Conservation (phyloP, 1,284 basidiomycete species). For the Neonothopanus nambi region DNA sequence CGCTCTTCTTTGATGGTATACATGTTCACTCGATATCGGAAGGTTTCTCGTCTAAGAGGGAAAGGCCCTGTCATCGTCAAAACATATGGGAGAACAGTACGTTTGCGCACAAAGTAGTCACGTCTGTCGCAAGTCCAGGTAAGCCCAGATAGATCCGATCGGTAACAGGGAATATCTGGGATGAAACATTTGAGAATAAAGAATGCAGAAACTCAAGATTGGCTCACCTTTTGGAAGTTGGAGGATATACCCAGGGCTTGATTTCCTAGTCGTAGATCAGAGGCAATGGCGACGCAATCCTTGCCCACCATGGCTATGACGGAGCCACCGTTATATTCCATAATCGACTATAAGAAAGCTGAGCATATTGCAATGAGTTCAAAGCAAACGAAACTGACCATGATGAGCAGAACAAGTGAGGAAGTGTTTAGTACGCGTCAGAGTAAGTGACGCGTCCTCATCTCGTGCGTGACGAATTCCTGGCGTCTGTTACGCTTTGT, state of each 20-base stretch:
- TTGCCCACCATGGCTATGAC: constrained; percentile 99
- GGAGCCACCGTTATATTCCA: constrained; percentile 94
- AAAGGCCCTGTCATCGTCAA: constrained; percentile 10
- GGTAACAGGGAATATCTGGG: constrained; percentile 90
- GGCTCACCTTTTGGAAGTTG: constrained; percentile 89
- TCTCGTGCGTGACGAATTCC: neutral
- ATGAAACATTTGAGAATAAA: constrained; percentile 14
- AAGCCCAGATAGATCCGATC: constrained; percentile 93
- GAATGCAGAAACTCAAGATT: neutral
- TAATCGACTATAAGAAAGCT: constrained; percentile 59
- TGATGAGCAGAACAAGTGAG: constrained; percentile 30
- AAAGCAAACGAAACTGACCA: constrained; percentile 34
- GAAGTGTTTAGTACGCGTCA: constrained; percentile 31
- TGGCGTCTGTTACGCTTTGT: neutral
- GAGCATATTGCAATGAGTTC: neutral
- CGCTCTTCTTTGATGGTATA: constrained; percentile 99
- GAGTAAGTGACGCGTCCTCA: constrained; percentile 32
- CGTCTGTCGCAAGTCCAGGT: constrained; percentile 92
- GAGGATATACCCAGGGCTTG: constrained; percentile 87
- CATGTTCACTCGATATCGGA: constrained; percentile 97
- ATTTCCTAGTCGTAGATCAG: constrained; percentile 90
- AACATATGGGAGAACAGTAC: constrained; percentile 5
- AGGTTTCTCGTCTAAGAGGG: constrained; percentile 71
- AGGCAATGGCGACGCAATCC: constrained; percentile 98
- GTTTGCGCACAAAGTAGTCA: constrained; percentile 78